Base-by-base conservation (phyloP, 2,329 filamentous ascomycete genomes). In the Scedosporium dehoogii region DNA sequence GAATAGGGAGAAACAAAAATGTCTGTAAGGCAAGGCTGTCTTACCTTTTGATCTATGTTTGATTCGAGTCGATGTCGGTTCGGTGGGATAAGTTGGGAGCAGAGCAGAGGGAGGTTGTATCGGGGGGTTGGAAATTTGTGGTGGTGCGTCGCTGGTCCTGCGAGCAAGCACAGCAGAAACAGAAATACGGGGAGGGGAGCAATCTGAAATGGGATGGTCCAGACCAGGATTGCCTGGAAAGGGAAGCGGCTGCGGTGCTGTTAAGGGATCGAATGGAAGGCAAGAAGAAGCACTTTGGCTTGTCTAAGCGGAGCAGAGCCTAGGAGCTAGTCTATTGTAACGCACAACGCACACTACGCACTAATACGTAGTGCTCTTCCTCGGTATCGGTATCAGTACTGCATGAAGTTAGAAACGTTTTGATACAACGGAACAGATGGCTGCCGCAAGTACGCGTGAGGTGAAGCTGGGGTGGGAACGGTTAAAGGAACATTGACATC, bases 61-160 rank as follows among this genome's bases (percentile, higher is more conserved):
- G 55, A 38, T 14, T 55, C 51, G 23, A 55, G 51, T n/a, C n/a
- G 3, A 16, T 55, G 51, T 23, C 12, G 51, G 14, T 3, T 48
- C 10, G 10, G 33, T 48, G 38, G 10, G 59, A 7, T 29, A 21
- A 10, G 23, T 23, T 46, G 21, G n/a, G 44, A 44, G 29, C 12
- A 42, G 21, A 55, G 21, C 10, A n/a, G 59, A 16, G 46, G 29
- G 46, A 56, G 18, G 46, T 61, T 25, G 29, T 56, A 44, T 55
- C 21, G 59, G 59, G 59, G 29, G 59, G 59, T 61, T 61, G 59
- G 59, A 61, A 61, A 61, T 56, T 61, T 59, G 46, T 41, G 59
- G 16, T 60, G 59, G 59, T 51, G 23, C 44, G 41, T 53, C 33
- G 42, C 10, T 51, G 25, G 25, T 41, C 27, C 42, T 46, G 59